Base-by-base conservation (phyloP, 352 stramenopile species). In the Phytopythium montanum region DNA sequence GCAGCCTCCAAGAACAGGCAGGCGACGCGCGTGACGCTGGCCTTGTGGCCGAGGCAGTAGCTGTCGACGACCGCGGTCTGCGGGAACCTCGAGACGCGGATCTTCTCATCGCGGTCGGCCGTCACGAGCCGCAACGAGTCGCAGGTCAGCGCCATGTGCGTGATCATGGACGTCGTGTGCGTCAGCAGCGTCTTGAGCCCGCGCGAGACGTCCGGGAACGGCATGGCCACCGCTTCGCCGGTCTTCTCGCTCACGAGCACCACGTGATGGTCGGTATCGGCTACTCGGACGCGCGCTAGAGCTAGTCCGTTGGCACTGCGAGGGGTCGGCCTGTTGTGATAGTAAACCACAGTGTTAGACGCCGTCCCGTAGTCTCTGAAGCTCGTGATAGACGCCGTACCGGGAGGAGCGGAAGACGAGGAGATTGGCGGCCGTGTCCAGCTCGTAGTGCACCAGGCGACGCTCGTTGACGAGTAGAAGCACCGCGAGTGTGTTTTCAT, bases 121-220 rank as follows among this genome's bases (percentile, higher is more conserved):
- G 84, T 90, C 18, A 95, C 66, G 26, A 95, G 63, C 59, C 90
- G 60, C 50, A 62, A 68, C 53, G 70, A 80, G 58, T 90, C 66
- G 51, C 57, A 56, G 41, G 76, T 87, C 19, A 87, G 61, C 12
- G 73, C 72, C 59, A 95, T 67, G 66, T 87, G 70, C 48, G 84
- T 92, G 69, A 95, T 78, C 80, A 95, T 95, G 25, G 86, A 95
- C 54, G 86, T 94, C 38, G 86, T 95, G 73, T 95, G 86, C 46
- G 79, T 79, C 55, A 95, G 60, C 39, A 95, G 68, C 56, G 73
- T 87, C 78, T 88, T 90, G 42, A 83, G 59, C 52, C 89, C 80
- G 41, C 80, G 70, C 25, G 70, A 59, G 19, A 92, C 69, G 62
- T 90, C 73, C 5, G 80, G 85, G 65, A 95, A 88, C 3, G 82